Evolutionary conservation across 164 flowering plant genomes (phyloP).

Genomic region (Nelumbo lutea): DNA sequence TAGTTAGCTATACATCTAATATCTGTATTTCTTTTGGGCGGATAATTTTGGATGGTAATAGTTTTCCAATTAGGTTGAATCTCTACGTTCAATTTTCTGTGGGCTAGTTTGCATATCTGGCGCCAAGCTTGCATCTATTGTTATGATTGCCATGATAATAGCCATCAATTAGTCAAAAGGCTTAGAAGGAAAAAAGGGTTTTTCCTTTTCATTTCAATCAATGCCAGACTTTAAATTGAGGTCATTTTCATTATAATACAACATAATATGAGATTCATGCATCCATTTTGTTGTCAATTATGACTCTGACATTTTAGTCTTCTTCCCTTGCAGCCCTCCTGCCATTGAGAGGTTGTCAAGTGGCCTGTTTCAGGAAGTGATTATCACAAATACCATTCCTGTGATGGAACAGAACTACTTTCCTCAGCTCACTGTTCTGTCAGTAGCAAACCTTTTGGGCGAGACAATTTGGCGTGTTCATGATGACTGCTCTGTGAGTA

Average conservation of each 20-base stretch:
- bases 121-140: too few relatives aligned
- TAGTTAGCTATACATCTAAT: too few relatives aligned
- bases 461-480: slow-evolving; percentile 87
- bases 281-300: not conserved
- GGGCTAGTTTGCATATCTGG: too few relatives aligned
- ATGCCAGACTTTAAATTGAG: too few relatives aligned
- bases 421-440: slow-evolving; percentile 74
- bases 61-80: not conserved
- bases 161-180: too few relatives aligned
- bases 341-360: slow-evolving; percentile 82
- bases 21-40: too few relatives aligned
- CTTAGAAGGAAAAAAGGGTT: too few relatives aligned
- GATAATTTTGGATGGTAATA: too few relatives aligned
- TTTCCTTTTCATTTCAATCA: too few relatives aligned
- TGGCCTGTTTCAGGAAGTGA: slow-evolving; percentile 81
- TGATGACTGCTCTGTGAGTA: slow-evolving; percentile 69
- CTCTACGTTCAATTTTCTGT: not conserved
- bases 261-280: not conserved
- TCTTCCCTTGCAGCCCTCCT: slow-evolving; percentile 55
- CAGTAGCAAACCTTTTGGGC: slow-evolving; percentile 77
- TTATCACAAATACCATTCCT: slow-evolving; percentile 77
- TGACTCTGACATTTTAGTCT: not conserved
- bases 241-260: not conserved
- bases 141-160: too few relatives aligned
- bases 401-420: slow-evolving; percentile 62